These are phyloP conservation scores for Trichoderma sp. DNA, from an alignment of 2,329 filamentous ascomycete species.

Conservation along the genomic window DNA sequence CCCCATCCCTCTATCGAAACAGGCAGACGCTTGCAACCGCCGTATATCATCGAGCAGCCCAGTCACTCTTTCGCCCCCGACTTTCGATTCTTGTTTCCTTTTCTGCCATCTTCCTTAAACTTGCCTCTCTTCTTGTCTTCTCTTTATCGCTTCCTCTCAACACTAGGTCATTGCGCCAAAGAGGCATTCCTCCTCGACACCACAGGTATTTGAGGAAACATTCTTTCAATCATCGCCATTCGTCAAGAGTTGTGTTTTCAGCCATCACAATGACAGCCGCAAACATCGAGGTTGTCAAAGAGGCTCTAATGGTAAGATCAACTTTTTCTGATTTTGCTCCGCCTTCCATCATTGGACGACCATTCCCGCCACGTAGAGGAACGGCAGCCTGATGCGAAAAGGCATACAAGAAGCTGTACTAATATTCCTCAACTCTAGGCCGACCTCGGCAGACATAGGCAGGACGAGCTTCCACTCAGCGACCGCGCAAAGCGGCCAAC, in stretches of 20 bases:
- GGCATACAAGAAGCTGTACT: neutral
- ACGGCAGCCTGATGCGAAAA: neutral
- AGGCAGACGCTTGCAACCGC: neutral
- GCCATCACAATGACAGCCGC: neutral
- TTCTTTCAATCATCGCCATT: neutral
- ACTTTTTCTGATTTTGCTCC: neutral
- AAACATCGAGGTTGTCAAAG: neutral
- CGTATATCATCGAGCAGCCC: neutral
- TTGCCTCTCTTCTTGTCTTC: neutral
- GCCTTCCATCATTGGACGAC: neutral
- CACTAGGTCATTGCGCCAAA: neutral
- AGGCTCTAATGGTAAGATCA: neutral
- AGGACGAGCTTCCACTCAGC: slow-evolving; percentile 31
- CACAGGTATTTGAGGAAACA: neutral
- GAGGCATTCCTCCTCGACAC: neutral
- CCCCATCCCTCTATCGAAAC: neutral
- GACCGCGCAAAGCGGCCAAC: slow-evolving; percentile 27
- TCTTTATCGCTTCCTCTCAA: neutral
- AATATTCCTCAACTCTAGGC: slow-evolving; percentile 24
- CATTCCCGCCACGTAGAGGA: no score
- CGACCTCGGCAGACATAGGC: slow-evolving; percentile 30
- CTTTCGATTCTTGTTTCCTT: neutral
- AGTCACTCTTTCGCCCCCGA: neutral
- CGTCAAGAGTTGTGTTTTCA: neutral
- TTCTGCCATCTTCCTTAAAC: neutral